phyloP scores from a whole-genome alignment of 2,329 filamentous ascomycete species.

The Chaetomiaceae sp. region DNA sequence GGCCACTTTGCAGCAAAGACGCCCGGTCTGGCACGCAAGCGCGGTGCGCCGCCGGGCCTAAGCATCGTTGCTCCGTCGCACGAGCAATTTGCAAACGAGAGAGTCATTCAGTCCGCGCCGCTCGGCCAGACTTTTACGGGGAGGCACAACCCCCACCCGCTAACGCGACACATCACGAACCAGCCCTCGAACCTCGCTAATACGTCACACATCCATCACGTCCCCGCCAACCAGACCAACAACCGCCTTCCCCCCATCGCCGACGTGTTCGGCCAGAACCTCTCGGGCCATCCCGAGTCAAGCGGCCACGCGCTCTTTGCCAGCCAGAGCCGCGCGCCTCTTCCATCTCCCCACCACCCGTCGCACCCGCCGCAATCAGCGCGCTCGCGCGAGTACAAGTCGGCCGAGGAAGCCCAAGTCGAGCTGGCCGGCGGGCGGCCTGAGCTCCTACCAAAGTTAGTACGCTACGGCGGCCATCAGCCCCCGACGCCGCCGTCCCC shows the following conservation, averaged over 20 bases:
- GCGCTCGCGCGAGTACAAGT: conserved; percentile 82
- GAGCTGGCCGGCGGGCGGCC: conserved; percentile 87
- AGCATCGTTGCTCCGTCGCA: conserved; percentile 94
- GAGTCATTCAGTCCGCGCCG: conserved; percentile 94
- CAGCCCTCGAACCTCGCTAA: conserved; percentile 78
- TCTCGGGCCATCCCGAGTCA: conserved; percentile 59
- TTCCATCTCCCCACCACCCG: conserved; percentile 74
- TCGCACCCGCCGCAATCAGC: conserved; percentile 43
- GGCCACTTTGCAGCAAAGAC: conserved; percentile 61
- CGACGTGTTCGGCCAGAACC: conserved; percentile 84
- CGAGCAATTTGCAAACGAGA: conserved; percentile 85
- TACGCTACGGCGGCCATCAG: conserved; percentile 92
- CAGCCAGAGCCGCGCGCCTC: conserved; percentile 61
- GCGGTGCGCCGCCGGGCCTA: conserved; percentile 81
- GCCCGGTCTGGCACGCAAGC: conserved; percentile 66
- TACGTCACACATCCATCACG: conserved; percentile 85
- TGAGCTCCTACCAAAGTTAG: conserved; percentile 85
- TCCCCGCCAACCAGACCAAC: conserved; percentile 80
- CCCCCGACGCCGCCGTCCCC: conserved; percentile 82
- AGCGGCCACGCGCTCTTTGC: conserved; percentile 51
- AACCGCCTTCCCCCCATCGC: conserved; percentile 91
- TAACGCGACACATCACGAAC: conserved; percentile 73
- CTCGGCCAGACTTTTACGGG: conserved; percentile 94
- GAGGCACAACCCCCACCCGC: conserved; percentile 70
- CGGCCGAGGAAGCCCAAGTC: conserved; percentile 90